phyloP scores from a whole-genome alignment of 805 yeast genomes.

The Kurtzmaniella fragi region DNA sequence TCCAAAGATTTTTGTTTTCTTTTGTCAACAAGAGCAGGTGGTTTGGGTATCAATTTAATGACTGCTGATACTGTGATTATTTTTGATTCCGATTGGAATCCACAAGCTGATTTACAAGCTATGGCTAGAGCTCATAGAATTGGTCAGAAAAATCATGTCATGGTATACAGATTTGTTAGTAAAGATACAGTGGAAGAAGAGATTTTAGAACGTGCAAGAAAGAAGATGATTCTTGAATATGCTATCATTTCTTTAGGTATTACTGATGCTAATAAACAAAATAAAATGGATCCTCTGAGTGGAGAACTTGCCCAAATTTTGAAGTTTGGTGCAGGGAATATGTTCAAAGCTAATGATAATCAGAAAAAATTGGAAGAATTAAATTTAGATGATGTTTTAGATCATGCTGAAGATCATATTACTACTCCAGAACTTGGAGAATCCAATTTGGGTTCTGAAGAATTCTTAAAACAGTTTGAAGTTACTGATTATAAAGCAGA shows the following conservation, averaged over 20 bases:
- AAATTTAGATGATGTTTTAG: slow-evolving; percentile 91
- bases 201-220: slow-evolving; percentile 91
- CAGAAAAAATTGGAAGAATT: slow-evolving; percentile 93
- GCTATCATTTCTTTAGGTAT: slow-evolving; percentile 96
- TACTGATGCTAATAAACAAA: slow-evolving; percentile 62
- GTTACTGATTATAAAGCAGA: slow-evolving; percentile 98
- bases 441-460: slow-evolving; percentile 97
- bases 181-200: slow-evolving; percentile 98
- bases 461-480: slow-evolving; percentile 92
- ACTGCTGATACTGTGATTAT: slow-evolving; percentile 98
- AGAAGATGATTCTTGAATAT: slow-evolving; percentile 96
- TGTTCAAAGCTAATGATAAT: slow-evolving; percentile 93
- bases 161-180: slow-evolving; percentile 95
- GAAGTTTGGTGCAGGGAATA: slow-evolving; percentile 97
- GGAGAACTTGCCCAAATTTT: slow-evolving; percentile 88
- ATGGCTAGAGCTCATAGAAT: slow-evolving; percentile 99
- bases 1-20: slow-evolving; percentile 89
- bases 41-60: slow-evolving; percentile 96
- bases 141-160: slow-evolving; percentile 98
- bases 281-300: slow-evolving; percentile 69
- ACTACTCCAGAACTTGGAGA: slow-evolving; percentile 97
- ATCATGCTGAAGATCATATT: slow-evolving; percentile 95
- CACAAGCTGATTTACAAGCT: slow-evolving; percentile 98
- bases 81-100: slow-evolving; percentile 98
- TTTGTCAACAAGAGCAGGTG: slow-evolving; percentile 96